These are phyloP conservation scores for Cyathus striatus DNA, from an alignment of 768 basidiomycete genomes.

Conservation along the genomic window DNA sequence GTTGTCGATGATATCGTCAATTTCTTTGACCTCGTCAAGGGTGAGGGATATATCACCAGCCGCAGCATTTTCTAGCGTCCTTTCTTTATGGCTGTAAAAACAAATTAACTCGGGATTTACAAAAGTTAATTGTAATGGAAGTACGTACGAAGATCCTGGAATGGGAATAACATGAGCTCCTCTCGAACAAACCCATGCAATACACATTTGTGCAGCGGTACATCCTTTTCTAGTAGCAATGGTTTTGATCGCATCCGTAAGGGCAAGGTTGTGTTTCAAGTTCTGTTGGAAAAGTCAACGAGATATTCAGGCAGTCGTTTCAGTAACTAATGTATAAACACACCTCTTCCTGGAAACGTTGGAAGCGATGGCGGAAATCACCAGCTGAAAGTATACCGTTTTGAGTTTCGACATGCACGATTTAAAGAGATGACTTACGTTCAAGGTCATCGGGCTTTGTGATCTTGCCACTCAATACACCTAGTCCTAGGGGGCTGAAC, in stretches of 20 bases:
- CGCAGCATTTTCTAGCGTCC: slow-evolving; percentile 41
- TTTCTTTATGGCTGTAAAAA: slow-evolving; percentile 5
- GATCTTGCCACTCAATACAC: background rate
- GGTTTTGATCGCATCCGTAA: slow-evolving; percentile 34
- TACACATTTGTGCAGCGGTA: slow-evolving; percentile 34
- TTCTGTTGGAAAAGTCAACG: slow-evolving; percentile 16
- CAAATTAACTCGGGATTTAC: too few relatives aligned
- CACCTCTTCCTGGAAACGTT: slow-evolving; percentile 37
- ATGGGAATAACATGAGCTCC: slow-evolving; percentile 43
- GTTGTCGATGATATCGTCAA: slow-evolving; percentile 28
- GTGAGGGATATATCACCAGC: slow-evolving; percentile 37
- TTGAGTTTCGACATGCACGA: slow-evolving; percentile 31
- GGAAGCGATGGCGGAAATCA: slow-evolving; percentile 30
- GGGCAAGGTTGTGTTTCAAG: slow-evolving; percentile 34
- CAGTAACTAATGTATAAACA: background rate
- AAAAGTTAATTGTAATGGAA: background rate
- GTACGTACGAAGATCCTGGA: slow-evolving; percentile 40
- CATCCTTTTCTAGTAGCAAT: slow-evolving; percentile 37
- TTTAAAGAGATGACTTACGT: slow-evolving; percentile 50
- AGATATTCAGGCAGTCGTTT: background rate
- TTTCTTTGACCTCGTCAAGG: slow-evolving; percentile 31
- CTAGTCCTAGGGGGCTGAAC: too few relatives aligned
- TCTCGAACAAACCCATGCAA: slow-evolving; percentile 37
- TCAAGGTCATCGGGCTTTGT: slow-evolving; percentile 35
- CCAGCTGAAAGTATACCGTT: slow-evolving; percentile 21